Evolutionary conservation across 2,329 filamentous ascomycete species (phyloP), one percentile per base, ranked within the genome.

Genomic region (Thelonectria discophora): DNA sequence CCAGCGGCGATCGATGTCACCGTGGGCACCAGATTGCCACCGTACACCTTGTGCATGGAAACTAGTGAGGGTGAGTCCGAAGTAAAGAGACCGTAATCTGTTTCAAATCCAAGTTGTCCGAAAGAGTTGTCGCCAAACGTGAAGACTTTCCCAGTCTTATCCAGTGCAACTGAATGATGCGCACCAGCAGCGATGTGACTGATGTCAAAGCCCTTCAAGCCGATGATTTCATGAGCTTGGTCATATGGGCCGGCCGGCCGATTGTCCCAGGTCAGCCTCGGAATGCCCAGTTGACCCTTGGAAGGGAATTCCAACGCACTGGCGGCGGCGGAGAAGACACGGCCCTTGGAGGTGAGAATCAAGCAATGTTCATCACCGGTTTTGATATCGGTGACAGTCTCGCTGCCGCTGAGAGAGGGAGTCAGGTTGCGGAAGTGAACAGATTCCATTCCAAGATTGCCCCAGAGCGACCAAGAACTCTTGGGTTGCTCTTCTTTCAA

Each of bases 91-190:
- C 89, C 85, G 0, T 84, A 75, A 50, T 88, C 87, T 55, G 85
- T 86, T 52, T 92, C 87, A 69, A 94, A 88, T n/a, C 94, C 94
- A 3, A 98, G 84, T 76, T 98, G 95, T n/a, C 95, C 95, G 45
- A 87, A 86, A 0, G 89, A 88, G 78, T 98, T 98, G 76, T 98
- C 94, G 39, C 95, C 95, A 78, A 97, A 98, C 7, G 88, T 84
- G 76, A 95, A 97, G 15, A 95, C 84, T 15, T 88, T 86, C 15
- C 94, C 94, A 54, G 90, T 82, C 62, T 86, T 86, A 73, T 94
- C 92, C 15, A 93, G 83, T 1, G 88, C 91, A 1, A 96, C 79
- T 4, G 93, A 97, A 78, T 99, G 95, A 67, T 89, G 88, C 73
- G 97, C 93, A 21, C 95, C 95, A 2, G 92, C 81, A 1, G 94